Base-by-base conservation (phyloP, 2,329 filamentous ascomycete species). In the Microsporum ferrugineum region DNA sequence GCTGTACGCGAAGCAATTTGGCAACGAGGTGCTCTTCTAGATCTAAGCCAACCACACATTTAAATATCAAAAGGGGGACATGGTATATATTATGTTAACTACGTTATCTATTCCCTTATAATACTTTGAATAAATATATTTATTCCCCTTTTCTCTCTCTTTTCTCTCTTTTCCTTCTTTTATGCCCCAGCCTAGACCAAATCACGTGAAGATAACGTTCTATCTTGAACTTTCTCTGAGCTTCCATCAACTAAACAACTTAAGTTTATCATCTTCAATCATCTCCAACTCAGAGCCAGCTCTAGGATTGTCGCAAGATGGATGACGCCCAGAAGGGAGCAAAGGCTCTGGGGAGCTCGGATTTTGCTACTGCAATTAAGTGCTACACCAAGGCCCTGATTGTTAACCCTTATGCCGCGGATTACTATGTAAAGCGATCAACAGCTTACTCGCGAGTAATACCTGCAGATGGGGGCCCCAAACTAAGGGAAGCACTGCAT, bases 341-440 rank as follows among this genome's bases (percentile, higher is more conserved):
- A 61, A 77, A 79, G 63, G 83, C 89, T 61, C 79, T 89, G 61
- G 76, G 82, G 33, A 77, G 75, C 6, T 81, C 80, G 58, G 80
- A 91, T 63, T 92, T 84, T 73, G 76, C 80, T 3, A 78, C 80
- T 55, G 91, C 89, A 51, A 82, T 96, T 66, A 72, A 77, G 39
- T 81, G 85, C 67, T 87, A 88, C 65, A 87, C 87, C 5, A 73
- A 77, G 43, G 89, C 89, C 5, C 78, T 95, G 31, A 67, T 73
- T 38, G 76, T 83, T 63, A 79, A 79, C 10, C 84, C 86, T 0
- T 78, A 78, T 43, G 89, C 88, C 2, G 88, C 89, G 0, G 76
- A 82, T 57, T 96, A 94, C 83, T 87, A 92, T 64, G 83, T 94
- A 64, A 85, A 88, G 66, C 89, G 92, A 23, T 88, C 90, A 3